Evolutionary conservation across 2,329 filamentous ascomycete species (phyloP).

Genomic region (Arthroderma sp.): DNA sequence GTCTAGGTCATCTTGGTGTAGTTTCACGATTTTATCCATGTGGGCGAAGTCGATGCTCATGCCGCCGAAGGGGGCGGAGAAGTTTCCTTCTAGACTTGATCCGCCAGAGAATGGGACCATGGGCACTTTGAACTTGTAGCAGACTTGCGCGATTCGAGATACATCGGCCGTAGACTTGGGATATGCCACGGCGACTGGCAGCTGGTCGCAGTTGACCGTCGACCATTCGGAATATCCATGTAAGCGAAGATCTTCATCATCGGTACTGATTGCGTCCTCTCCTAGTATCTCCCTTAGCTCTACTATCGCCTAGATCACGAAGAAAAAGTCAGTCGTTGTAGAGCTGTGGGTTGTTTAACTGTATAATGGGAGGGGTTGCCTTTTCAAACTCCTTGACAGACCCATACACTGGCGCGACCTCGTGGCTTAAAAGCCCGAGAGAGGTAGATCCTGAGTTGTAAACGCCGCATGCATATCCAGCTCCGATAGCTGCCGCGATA

Average conservation of each 20-base stretch:
- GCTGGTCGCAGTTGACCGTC: constrained; percentile 50
- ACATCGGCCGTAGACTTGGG: constrained; percentile 55
- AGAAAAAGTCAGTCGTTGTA: not conserved
- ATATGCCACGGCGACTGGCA: constrained; percentile 54
- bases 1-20: constrained; percentile 84
- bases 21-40: constrained; percentile 70
- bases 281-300: constrained; percentile 45
- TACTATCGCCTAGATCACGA: constrained; percentile 38
- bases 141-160: constrained; percentile 54
- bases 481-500: constrained; percentile 38
- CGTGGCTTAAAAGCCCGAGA: constrained; percentile 17
- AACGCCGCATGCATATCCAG: constrained; percentile 42
- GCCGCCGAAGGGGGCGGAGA: constrained; percentile 73
- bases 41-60: constrained; percentile 79
- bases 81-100: constrained; percentile 78
- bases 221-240: constrained; percentile 64
- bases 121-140: constrained; percentile 66
- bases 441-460: constrained; percentile 27
- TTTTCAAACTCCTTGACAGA: constrained; percentile 30
- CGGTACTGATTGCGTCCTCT: constrained; percentile 49
- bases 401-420: constrained; percentile 27
- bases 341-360: not conserved
- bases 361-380: constrained; percentile 17
- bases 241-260: constrained; percentile 50
- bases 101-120: constrained; percentile 82